A percentile compares a stretch with the other conserved stretches of the same genome.
Conservation (phyloP, 2,329 filamentous ascomycete genomes). For the Colletotrichum destructivum region DNA sequence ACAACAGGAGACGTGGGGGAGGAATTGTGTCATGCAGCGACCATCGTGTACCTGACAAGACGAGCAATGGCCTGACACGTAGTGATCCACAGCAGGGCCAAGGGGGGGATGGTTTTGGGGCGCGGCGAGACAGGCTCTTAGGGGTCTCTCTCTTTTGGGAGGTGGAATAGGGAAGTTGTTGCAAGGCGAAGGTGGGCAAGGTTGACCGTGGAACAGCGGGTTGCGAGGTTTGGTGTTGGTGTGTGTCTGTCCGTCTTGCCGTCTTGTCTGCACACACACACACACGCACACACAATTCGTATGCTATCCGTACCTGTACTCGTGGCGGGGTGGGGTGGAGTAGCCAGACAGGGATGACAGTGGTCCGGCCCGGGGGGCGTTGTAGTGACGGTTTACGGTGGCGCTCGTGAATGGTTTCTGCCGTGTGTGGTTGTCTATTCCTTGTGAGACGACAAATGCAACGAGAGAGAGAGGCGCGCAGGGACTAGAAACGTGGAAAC, state of each 20-base stretch:
- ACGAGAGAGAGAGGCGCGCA: slow-evolving; percentile 35
- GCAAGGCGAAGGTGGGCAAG: neutral
- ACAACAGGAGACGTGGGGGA: slow-evolving; percentile 36
- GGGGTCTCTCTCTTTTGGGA: neutral
- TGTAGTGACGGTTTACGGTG: neutral
- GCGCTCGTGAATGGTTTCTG: neutral
- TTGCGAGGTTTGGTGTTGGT: neutral
- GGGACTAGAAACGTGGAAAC: slow-evolving; percentile 25
- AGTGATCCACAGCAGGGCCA: slow-evolving; percentile 41
- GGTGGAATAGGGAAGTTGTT: neutral
- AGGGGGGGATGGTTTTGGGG: slow-evolving; percentile 27
- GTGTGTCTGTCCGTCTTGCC: neutral
- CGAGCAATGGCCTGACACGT: slow-evolving; percentile 40
- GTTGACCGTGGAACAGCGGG: neutral
- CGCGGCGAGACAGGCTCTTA: slow-evolving; percentile 2
- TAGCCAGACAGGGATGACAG: slow-evolving; percentile 22
- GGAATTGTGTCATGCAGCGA: slow-evolving; percentile 42
- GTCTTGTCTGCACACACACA: neutral
- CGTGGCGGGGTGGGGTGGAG: slow-evolving; percentile 20
- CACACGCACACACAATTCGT: too few relatives aligned
- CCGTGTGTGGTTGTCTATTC: neutral
- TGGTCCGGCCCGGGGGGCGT: slow-evolving; percentile 12
- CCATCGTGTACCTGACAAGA: slow-evolving; percentile 37
- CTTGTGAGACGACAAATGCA: slow-evolving; percentile 41
- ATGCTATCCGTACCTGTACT: too few relatives aligned